Percentiles rank a stretch among this genome's conserved stretches.
Conservation (phyloP, 1,139 yeast genomes). For the Meyerozyma athensensis region DNA sequence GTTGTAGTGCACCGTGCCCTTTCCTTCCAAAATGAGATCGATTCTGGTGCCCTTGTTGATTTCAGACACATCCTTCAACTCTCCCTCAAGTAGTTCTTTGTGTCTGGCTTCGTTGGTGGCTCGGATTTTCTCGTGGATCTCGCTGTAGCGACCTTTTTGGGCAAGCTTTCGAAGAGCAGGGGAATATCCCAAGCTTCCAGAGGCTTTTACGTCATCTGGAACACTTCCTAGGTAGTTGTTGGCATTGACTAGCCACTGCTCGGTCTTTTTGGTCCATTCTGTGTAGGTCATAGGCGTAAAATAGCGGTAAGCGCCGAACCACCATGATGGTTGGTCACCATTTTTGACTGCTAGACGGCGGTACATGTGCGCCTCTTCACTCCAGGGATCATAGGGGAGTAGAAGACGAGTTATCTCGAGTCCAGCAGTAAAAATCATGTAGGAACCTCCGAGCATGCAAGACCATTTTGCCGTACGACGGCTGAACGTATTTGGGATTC, state of each 20-base stretch:
- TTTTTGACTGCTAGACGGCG: conserved; percentile 38
- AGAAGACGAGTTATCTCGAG: conserved; percentile 47
- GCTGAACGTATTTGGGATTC: conserved; percentile 13
- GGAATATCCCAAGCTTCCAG: conserved; percentile 1
- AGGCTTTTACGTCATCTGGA: conserved; percentile 3
- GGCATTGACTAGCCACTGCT: conserved; percentile 22
- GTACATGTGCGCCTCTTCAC: conserved; percentile 50
- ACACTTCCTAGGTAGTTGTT: conserved; percentile 11
- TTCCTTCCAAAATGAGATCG: conserved; percentile 35
- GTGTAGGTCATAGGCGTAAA: conserved; percentile 48
- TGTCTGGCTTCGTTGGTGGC: conserved; percentile 1
- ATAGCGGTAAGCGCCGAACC: conserved; percentile 58
- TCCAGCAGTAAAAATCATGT: conserved; percentile 32
- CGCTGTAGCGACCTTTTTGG: conserved; percentile 14
- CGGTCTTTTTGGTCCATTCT: conserved; percentile 42
- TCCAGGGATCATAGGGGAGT: conserved; percentile 61
- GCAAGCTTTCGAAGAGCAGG: conserved; percentile 11
- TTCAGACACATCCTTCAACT: conserved; percentile 29
- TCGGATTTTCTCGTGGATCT: conserved; percentile 16
- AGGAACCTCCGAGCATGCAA: conserved; percentile 18
- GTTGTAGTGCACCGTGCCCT: conserved; percentile 7
- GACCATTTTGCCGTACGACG: conserved; percentile 13
- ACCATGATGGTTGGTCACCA: conserved; percentile 44
- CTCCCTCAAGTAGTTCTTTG: conserved; percentile 11
- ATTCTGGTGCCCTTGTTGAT: conserved; percentile 35